These are phyloP conservation scores for Candida freyschussii DNA, from an alignment of 1,139 yeast genomes.

Conservation along the genomic window DNA sequence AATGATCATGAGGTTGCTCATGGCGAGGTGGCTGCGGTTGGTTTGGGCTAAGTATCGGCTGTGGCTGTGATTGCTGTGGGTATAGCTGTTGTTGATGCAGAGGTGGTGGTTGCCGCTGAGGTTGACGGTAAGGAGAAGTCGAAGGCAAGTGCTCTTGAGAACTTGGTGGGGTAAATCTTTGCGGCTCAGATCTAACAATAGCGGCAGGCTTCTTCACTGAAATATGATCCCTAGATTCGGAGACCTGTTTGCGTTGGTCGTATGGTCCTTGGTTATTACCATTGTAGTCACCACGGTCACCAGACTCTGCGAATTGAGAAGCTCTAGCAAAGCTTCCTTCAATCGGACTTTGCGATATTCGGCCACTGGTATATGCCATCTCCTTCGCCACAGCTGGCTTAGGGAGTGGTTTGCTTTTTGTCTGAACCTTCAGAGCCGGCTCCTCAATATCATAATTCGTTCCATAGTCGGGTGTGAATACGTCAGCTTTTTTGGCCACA, in stretches of 20 bases:
- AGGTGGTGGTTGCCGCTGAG: conserved; percentile 8
- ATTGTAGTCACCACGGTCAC: too few relatives aligned
- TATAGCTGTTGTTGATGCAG: conserved; percentile 11
- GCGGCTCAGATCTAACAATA: conserved; percentile 19
- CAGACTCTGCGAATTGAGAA: conserved; percentile 11
- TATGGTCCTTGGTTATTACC: conserved; percentile 1
- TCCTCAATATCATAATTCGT: conserved; percentile 6
- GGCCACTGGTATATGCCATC: conserved; percentile 23
- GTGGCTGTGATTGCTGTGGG: conserved; percentile 5
- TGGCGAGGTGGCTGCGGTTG: conserved; percentile 6
- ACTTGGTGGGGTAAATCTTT: conserved; percentile 15
- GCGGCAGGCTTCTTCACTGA: too few relatives aligned
- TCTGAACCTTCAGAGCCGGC: conserved; percentile 14
- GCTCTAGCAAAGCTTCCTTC: conserved; percentile 8
- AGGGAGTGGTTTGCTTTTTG: conserved; percentile 17
- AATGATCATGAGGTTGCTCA: conserved; percentile 4
- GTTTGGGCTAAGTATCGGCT: conserved; percentile 1
- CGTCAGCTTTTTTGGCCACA: conserved; percentile 11
- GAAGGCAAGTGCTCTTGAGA: conserved; percentile 15
- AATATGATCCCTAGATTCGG: too few relatives aligned
- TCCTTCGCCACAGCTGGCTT: conserved; percentile 15
- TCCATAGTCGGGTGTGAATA: conserved; percentile 25
- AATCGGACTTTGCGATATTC: conserved; percentile 17
- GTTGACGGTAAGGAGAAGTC: conserved; percentile 6
- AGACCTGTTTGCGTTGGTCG: too few relatives aligned